Evolutionary conservation across 352 stramenopile genomes (phyloP).

Genomic region (Hyaloperonospora arabidopsidis): DNA sequence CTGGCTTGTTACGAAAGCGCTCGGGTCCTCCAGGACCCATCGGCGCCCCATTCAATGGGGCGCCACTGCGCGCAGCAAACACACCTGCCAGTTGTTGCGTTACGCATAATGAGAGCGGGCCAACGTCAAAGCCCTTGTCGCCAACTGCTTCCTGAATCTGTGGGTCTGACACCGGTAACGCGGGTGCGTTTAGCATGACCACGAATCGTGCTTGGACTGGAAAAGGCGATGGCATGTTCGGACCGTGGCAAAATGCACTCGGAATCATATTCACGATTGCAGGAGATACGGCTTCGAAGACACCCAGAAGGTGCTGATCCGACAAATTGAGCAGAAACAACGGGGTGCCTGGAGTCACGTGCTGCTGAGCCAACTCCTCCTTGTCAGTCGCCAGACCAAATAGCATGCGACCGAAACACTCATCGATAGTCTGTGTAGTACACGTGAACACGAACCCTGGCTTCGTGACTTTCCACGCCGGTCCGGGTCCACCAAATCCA

Average conservation of each 20-base stretch:
- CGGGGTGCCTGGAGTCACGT: constrained; percentile 68
- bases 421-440: constrained; percentile 74
- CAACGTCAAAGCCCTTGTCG: constrained; percentile 47
- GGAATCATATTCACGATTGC: constrained; percentile 73
- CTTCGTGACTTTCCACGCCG: constrained; percentile 37
- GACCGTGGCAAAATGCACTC: constrained; percentile 54
- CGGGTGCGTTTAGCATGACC: constrained; percentile 62
- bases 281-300: constrained; percentile 79
- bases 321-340: constrained; percentile 83
- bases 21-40: constrained; percentile 22
- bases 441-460: constrained; percentile 83
- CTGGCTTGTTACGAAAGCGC: constrained; percentile 18
- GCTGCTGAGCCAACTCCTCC: constrained; percentile 47
- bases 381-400: constrained; percentile 74
- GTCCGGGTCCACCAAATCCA: constrained; percentile 26
- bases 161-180: constrained; percentile 57
- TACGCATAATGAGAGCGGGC: constrained; percentile 48
- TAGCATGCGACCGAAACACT: constrained; percentile 81
- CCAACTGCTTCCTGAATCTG: constrained; percentile 65
- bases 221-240: constrained; percentile 51
- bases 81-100: constrained; percentile 69
- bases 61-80: constrained; percentile 58
- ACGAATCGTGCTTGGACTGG: constrained; percentile 71
- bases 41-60: constrained; percentile 33
- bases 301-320: constrained; percentile 72